Percentiles rank a stretch among this genome's conserved stretches.
Evolutionary conservation across 2,329 filamentous ascomycete species (phyloP).

Genomic region (Bimuria novae-zelandiae): DNA sequence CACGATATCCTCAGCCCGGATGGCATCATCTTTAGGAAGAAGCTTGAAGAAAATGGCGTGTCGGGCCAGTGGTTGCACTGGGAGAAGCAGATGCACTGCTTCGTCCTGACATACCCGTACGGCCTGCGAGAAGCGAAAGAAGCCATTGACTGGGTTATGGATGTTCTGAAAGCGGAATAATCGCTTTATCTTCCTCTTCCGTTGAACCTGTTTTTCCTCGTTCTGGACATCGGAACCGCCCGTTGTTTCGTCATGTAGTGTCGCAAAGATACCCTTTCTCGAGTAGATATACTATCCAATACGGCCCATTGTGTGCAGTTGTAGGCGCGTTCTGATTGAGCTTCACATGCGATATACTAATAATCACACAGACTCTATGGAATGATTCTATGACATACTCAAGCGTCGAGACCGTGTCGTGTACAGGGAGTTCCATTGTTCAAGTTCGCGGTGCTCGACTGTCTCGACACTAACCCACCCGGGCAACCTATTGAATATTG

Average conservation of each 20-base stretch:
- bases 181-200: not conserved
- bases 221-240: not conserved
- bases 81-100: slow-evolving; percentile 66
- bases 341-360: too few species aligned
- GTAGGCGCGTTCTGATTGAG: too few species aligned
- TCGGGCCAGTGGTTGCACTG: slow-evolving; percentile 62
- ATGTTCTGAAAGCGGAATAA: slow-evolving; percentile 38
- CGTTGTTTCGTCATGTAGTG: not conserved
- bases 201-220: not conserved
- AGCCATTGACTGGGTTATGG: slow-evolving; percentile 53
- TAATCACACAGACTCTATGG: too few species aligned
- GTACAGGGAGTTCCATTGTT: too few species aligned
- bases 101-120: slow-evolving; percentile 57
- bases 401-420: too few species aligned
- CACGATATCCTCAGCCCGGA: slow-evolving; percentile 61
- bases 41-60: slow-evolving; percentile 49
- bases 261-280: slow-evolving; percentile 1
- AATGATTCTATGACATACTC: too few species aligned
- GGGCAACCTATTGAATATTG: too few species aligned
- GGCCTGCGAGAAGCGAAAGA: slow-evolving; percentile 54
- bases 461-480: too few species aligned
- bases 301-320: too few species aligned
- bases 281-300: too few species aligned
- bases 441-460: too few species aligned
- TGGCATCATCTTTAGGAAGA: slow-evolving; percentile 54